Conservation (phyloP, 2,329 filamentous ascomycete species). For the Botrytis sinoallii region DNA sequence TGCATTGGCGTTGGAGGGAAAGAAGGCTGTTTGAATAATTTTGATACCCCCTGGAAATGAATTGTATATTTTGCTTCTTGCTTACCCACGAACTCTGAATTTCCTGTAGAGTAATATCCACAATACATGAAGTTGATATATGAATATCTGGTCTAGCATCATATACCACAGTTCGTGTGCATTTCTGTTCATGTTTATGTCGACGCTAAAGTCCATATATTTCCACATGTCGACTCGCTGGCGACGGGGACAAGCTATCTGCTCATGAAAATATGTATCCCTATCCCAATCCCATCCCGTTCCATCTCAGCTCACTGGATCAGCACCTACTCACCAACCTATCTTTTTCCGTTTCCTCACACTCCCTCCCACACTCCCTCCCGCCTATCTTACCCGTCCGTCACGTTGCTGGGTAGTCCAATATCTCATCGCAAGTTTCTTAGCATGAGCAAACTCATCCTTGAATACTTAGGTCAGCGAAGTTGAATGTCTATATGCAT, state of each 20-base stretch:
- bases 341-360: neutral
- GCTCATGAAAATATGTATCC: neutral
- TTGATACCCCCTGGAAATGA: constrained; percentile 17
- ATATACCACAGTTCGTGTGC: no score
- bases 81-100: neutral
- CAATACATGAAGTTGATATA: neutral
- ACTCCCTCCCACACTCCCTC: neutral
- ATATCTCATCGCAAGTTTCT: neutral
- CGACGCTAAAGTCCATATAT: neutral
- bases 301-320: neutral
- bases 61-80: neutral
- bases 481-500: neutral
- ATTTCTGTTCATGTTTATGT: neutral
- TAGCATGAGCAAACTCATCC: neutral
- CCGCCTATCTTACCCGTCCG: neutral
- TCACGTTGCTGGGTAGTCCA: neutral
- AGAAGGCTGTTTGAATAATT: constrained; percentile 22
- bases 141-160: neutral
- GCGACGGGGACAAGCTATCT: neutral
- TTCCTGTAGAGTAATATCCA: neutral
- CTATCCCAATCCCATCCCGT: neutral
- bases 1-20: constrained; percentile 52
- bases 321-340: neutral
- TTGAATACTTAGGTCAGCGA: neutral
- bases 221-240: neutral